Base-by-base conservation (phyloP, 2,329 filamentous ascomycete species). In the Arachnopeziza araneosa region DNA sequence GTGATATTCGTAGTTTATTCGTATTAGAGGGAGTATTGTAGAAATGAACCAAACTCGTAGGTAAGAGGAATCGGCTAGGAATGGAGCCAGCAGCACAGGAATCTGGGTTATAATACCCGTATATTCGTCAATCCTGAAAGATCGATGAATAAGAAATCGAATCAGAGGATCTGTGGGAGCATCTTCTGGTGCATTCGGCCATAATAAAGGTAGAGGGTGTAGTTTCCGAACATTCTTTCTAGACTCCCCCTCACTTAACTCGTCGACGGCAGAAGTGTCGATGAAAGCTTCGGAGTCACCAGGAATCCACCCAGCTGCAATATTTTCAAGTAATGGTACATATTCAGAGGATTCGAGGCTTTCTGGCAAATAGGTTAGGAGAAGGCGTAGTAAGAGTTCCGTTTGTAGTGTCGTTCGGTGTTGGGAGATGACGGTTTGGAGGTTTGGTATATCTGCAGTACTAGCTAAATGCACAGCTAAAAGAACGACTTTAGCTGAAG, bases 321-420 rank as follows among this genome's bases (percentile, higher is more conserved):
- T 75, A 56, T 84, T 80, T 66, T 81, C 74, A 21, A 92, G 70
- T 56, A 90, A 82, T 17, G 77, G 76, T 21, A 83, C 76, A 70
- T 93, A 93, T 52, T 78, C 72, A n/a, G 74, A 75, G 5, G 90
- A 85, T 5, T 82, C 82, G 5, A 85, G 70, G 51, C 82, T 87
- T 73, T 93, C 90, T 24, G 91, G 91, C 0, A 96, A 79, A 70
- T 88, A 90, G 22, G 87, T 90, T 52, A 96, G 80, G 23, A 96
- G 75, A 57, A 95, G 85, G 52, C 88, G 85, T 60, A 95, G 78
- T 24, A 90, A 71, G 17, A 91, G 76, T 59, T 89, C 84, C 52
- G 82, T 80, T 26, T 81, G 79, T 58, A 95, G 77, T 48, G 86
- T 79, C 58, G 81, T 76, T 57, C 75, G 74, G 66, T 89, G 77